These are phyloP conservation scores for Kodamaea restingae DNA, from an alignment of 805 yeast species.

Conservation along the genomic window DNA sequence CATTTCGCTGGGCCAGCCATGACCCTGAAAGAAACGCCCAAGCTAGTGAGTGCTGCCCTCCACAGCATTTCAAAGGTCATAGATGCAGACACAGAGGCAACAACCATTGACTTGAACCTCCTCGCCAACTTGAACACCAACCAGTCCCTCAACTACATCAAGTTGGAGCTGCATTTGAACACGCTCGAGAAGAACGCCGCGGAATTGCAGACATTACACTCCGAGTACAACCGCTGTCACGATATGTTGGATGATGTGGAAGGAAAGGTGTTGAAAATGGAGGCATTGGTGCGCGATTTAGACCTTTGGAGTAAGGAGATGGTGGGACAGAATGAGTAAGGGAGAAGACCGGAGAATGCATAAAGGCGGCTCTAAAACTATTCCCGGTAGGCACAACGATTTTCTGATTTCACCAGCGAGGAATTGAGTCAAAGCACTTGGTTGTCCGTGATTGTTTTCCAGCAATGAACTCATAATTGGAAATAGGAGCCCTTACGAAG, in stretches of 20 bases:
- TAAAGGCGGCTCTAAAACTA: too few species aligned
- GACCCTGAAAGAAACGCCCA: constrained; percentile 30
- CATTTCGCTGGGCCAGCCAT: too few species aligned
- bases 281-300: constrained; percentile 49
- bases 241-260: constrained; percentile 28
- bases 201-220: constrained; percentile 19
- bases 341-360: too few species aligned
- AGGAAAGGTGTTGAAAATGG: constrained; percentile 37
- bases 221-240: constrained; percentile 23
- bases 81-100: constrained; percentile 39
- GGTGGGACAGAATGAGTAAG: constrained; percentile 32
- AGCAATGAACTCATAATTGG: too few species aligned
- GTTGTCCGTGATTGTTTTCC: too few species aligned
- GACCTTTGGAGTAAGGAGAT: constrained; percentile 60
- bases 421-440: too few species aligned
- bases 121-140: constrained; percentile 56
- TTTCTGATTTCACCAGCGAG: too few species aligned
- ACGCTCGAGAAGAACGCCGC: constrained; percentile 41
- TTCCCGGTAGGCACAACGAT: too few species aligned
- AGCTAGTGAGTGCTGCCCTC: constrained; percentile 27
- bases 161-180: constrained; percentile 37
- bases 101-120: constrained; percentile 44
- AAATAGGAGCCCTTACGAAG: too few species aligned
- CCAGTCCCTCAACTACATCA: constrained; percentile 49
- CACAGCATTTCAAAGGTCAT: constrained; percentile 27